phyloP scores from a whole-genome alignment of 257 asterid species.

The Solanum peruvianum region DNA sequence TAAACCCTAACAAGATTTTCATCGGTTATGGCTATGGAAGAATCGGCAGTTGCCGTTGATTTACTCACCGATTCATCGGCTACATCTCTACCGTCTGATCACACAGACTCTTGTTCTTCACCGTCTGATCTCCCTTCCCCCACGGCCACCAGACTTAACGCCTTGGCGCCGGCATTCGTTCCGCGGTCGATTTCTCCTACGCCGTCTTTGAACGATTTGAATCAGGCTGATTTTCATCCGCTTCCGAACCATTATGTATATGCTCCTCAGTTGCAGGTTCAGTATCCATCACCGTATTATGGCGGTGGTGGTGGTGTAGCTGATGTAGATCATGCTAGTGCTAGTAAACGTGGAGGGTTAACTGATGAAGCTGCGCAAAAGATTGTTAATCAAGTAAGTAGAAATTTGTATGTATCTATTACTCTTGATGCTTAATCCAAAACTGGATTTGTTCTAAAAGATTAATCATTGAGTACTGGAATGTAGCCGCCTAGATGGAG shows the following conservation, averaged over 20 bases:
- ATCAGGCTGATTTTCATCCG: not conserved
- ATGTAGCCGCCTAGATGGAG: not conserved
- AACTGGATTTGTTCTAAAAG: not conserved
- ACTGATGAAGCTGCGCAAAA: constrained; percentile 41
- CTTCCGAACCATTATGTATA: not conserved
- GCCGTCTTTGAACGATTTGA: not conserved
- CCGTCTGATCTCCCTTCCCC: not conserved
- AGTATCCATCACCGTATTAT: not conserved
- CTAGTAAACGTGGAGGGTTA: constrained; percentile 23
- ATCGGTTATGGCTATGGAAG: not conserved
- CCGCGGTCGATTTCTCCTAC: constrained; percentile 23
- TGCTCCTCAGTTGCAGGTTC: not conserved
- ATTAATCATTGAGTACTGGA: not conserved
- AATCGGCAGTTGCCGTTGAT: not conserved
- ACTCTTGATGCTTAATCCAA: not conserved
- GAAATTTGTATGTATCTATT: not conserved
- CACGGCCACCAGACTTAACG: constrained; percentile 36
- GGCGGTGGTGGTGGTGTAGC: not conserved
- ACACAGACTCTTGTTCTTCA: not conserved
- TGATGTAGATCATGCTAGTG: not conserved
- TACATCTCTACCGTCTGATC: not conserved
- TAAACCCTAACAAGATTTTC: not conserved
- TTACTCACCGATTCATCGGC: not conserved
- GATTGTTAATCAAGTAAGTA: constrained; percentile 55
- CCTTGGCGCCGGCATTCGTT: constrained; percentile 72